Percentiles rank a stretch among this genome's conserved stretches.
Conservation (phyloP, 1,284 basidiomycete species). For the Schizophyllum amplum region DNA sequence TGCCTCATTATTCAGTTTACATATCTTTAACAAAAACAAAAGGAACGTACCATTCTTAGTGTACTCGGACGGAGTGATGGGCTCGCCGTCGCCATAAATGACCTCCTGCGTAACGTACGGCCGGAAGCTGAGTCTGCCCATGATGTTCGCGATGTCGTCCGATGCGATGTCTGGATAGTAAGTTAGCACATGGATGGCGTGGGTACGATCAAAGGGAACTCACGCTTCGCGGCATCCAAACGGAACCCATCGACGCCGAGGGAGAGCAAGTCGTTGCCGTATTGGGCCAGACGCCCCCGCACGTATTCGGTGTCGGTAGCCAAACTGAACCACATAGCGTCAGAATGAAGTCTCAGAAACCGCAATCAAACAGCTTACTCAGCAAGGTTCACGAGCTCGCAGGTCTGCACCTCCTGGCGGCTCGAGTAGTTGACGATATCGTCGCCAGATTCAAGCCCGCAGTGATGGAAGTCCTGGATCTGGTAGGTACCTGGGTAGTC, state of each 20-base stretch:
- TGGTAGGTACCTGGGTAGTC: slow-evolving; percentile 50
- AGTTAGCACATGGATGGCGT: neutral
- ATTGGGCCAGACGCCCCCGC: slow-evolving; percentile 40
- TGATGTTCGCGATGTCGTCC: slow-evolving; percentile 46
- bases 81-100: slow-evolving; percentile 43
- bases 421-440: slow-evolving; percentile 50
- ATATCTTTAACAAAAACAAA: neutral
- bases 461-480: slow-evolving; percentile 53
- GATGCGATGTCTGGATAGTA: slow-evolving; percentile 36
- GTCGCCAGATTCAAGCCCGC: slow-evolving; percentile 43
- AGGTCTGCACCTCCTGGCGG: slow-evolving; percentile 49
- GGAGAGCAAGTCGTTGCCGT: slow-evolving; percentile 53
- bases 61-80: slow-evolving; percentile 50
- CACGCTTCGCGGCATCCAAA: slow-evolving; percentile 62
- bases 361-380: slow-evolving; percentile 33
- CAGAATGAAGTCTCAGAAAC: neutral
- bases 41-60: slow-evolving; percentile 33
- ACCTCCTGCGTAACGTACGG: slow-evolving; percentile 58
- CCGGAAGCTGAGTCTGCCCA: slow-evolving; percentile 28
- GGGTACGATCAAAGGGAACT: slow-evolving; percentile 10
- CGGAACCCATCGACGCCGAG: slow-evolving; percentile 59
- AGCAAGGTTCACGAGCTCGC: slow-evolving; percentile 46
- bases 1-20: no score
- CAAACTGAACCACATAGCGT: slow-evolving; percentile 25
- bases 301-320: slow-evolving; percentile 58